Conservation (phyloP, 768 basidiomycete genomes). For the Holtermannia corniformis region DNA sequence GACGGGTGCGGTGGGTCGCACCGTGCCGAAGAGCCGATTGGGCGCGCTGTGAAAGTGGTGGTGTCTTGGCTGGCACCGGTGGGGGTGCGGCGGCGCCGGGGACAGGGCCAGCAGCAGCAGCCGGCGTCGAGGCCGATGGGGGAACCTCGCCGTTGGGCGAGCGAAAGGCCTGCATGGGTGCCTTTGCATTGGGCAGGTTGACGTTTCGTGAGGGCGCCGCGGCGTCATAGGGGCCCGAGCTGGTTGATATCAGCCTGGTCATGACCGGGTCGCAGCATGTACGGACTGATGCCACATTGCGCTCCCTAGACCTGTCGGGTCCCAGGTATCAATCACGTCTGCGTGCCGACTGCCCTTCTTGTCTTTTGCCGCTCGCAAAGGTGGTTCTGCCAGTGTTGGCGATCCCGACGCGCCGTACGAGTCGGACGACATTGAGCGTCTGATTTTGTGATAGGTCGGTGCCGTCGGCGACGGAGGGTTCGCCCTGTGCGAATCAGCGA, state of each 20-base stretch:
- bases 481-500: not conserved
- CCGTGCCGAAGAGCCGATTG: slow-evolving; percentile 3
- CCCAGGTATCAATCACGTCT: slow-evolving; percentile 41
- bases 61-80: not conserved
- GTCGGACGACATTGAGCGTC: slow-evolving; percentile 34
- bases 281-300: slow-evolving; percentile 40
- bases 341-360: slow-evolving; percentile 39
- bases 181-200: slow-evolving; percentile 25
- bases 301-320: slow-evolving; percentile 39
- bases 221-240: slow-evolving; percentile 40
- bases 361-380: slow-evolving; percentile 26
- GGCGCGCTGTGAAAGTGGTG: slow-evolving; percentile 1
- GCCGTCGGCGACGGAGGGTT: too few relatives aligned
- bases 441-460: slow-evolving; percentile 1
- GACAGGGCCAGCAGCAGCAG: not conserved
- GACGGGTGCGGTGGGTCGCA: slow-evolving; percentile 3
- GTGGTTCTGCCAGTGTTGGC: slow-evolving; percentile 8
- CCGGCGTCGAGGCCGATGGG: not conserved
- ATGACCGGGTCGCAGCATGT: not conserved
- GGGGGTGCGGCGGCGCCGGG: not conserved
- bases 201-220: slow-evolving; percentile 37
- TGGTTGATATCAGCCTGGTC: slow-evolving; percentile 12
- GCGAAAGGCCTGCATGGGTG: slow-evolving; percentile 37
- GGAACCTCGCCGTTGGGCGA: not conserved
- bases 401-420: slow-evolving; percentile 23